Evolutionary conservation across 257 asterid genomes (phyloP), one percentile per base, ranked within the genome.

Genomic region (Plectranthus barbatus): DNA sequence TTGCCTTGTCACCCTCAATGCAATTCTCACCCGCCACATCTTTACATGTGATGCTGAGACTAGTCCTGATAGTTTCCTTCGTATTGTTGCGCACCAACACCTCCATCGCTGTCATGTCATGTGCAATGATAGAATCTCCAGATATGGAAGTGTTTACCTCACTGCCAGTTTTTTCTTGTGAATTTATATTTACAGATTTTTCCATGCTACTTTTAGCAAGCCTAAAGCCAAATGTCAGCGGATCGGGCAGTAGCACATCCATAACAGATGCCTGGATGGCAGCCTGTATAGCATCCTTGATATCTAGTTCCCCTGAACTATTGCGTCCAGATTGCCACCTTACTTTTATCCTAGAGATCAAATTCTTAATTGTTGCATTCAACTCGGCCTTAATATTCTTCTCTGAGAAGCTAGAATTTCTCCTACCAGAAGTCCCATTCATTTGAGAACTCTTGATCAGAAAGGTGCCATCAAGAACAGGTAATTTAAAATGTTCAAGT

Each of bases 251-350:
- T 51, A 93, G 79, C 64, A 90, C 97, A 62, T 90, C 97, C 99
- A 90, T 85, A 71, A 93, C 85, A 46, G 99, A 87, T 71, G 95
- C 86, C 78, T 93, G 99, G 45, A 93, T 88, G 17, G 95, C 99
- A 67, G 90, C 75, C 73, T 87, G 96, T 72, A 87, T 78, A 37
- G 99, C 96, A 46, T 93, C 96, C 81, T 87, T 90, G 77, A 87
- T 90, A 72, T 93, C 83, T 66, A 93, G 69, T 74, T 90, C 99
- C 58, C 99, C 99, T 10, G 96, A 90, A 70, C 93, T 93, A 72
- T 90, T 93, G 67, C 99, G 91, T 56, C 99, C 99, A 50, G 99
- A 93, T 71, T 85, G 97, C 99, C 99, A 93, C 73, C 87, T 84
- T 68, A 93, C 96, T 75, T 85, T 93, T 53, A 93, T 90, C 69